These are phyloP conservation scores for Aspergillus pseudoglaucus DNA, from an alignment of 2,329 filamentous ascomycete species.

Conservation along the genomic window DNA sequence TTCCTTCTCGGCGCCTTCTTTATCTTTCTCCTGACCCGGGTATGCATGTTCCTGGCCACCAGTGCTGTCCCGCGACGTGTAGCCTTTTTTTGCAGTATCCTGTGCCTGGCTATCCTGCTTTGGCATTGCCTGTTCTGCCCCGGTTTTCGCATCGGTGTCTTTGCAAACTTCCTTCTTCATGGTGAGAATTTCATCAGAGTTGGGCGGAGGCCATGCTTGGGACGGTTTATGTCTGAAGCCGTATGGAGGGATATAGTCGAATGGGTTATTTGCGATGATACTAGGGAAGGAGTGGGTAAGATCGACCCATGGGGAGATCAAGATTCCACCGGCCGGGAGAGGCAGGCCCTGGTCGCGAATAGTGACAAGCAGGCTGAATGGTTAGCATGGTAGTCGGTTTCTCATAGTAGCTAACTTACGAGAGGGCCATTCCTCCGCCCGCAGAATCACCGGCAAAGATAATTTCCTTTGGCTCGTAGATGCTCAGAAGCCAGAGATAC, in stretches of 20 bases:
- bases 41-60: slow-evolving; percentile 11
- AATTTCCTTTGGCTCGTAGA: slow-evolving; percentile 73
- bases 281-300: slow-evolving; percentile 94
- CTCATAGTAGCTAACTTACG: slow-evolving; percentile 23
- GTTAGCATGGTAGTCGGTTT: slow-evolving; percentile 12
- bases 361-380: slow-evolving; percentile 58
- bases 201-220: slow-evolving; percentile 85
- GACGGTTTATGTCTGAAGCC: slow-evolving; percentile 92
- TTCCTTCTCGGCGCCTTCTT: slow-evolving; percentile 11
- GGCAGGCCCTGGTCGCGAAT: slow-evolving; percentile 77
- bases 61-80: slow-evolving; percentile 16
- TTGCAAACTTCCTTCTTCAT: slow-evolving; percentile 45
- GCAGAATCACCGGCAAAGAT: slow-evolving; percentile 88
- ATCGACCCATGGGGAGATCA: slow-evolving; percentile 95
- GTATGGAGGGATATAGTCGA: slow-evolving; percentile 81
- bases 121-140: slow-evolving; percentile 14
- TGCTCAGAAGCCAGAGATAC: slow-evolving; percentile 73
- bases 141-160: slow-evolving; percentile 22
- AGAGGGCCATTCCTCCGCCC: slow-evolving; percentile 82
- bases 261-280: slow-evolving; percentile 61
- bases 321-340: slow-evolving; percentile 78
- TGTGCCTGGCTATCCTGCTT: slow-evolving; percentile 16
- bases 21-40: slow-evolving; percentile 16
- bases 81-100: slow-evolving; percentile 27
- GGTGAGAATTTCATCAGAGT: slow-evolving; percentile 61